Base-by-base conservation (phyloP, 352 stramenopile genomes). In the Thalassiosira sp. region DNA sequence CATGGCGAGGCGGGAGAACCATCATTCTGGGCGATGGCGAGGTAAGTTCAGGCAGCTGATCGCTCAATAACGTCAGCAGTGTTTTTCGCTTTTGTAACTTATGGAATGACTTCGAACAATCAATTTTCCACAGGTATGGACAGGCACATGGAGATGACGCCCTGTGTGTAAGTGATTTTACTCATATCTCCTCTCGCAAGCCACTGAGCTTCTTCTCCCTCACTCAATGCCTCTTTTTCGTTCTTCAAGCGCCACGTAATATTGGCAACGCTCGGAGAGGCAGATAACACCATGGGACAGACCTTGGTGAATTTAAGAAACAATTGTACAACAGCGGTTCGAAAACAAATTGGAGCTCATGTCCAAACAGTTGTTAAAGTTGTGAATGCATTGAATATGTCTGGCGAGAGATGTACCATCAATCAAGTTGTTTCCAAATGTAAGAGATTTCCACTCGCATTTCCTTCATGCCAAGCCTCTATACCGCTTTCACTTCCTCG, bases 81-180 rank as follows among this genome's bases (percentile, higher is more conserved):
- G n/a, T n/a, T n/a, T n/a, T n/a, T n/a, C n/a, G n/a, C n/a, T n/a
- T n/a, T n/a, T n/a, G n/a, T n/a, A n/a, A n/a, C n/a, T n/a, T n/a
- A n/a, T n/a, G n/a, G n/a, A n/a, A n/a, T n/a, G n/a, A n/a, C n/a
- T n/a, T n/a, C n/a, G n/a, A n/a, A n/a, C n/a, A n/a, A n/a, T n/a
- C n/a, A n/a, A n/a, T n/a, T n/a, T n/a, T n/a, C n/a, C n/a, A n/a
- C 24, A 84, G 72, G 60, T 92, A 93, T 60, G 85, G 75, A 5
- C 80, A 91, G 49, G 72, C 76, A 27, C 71, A 81, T 67, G 85
- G 85, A 10, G 74, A 90, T 42, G 88, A 92, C 71, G 48, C 66
- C 1, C 35, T 90, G 24, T 93, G 88, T 63, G 10, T n/a, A n/a
- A n/a, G n/a, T n/a, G n/a, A n/a, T n/a, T n/a, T n/a, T n/a, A n/a